Evolutionary conservation across 768 basidiomycete species (phyloP).

Genomic region (Coprinopsis sp.): DNA sequence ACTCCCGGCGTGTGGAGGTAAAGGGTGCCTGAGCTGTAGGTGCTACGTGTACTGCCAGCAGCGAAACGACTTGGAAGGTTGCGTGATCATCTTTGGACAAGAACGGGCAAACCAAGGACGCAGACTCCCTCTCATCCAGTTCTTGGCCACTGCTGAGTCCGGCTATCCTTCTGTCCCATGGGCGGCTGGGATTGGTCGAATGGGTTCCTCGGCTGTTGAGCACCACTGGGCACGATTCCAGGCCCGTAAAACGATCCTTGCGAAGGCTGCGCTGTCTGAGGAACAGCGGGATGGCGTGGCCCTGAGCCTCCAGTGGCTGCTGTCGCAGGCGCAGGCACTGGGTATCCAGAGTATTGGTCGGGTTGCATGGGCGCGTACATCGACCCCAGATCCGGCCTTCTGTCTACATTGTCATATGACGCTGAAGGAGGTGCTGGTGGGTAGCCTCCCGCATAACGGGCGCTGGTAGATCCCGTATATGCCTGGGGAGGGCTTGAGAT

Average conservation of each 20-base stretch:
- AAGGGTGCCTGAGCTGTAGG: too few species aligned
- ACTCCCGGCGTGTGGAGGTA: too few species aligned
- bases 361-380: constrained; percentile 83
- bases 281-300: too few species aligned
- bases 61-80: too few species aligned
- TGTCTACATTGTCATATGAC: constrained; percentile 57
- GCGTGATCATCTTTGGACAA: too few species aligned
- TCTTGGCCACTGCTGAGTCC: too few species aligned
- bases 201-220: constrained; percentile 39
- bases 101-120: too few species aligned
- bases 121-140: too few species aligned
- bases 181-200: constrained; percentile 20
- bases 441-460: constrained; percentile 59
- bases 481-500: constrained; percentile 76
- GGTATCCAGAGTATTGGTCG: constrained; percentile 65
- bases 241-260: constrained; percentile 69
- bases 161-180: too few species aligned
- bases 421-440: constrained; percentile 16
- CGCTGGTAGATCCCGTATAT: constrained; percentile 47
- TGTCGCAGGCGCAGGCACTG: constrained; percentile 30
- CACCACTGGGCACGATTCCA: constrained; percentile 48
- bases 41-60: too few species aligned
- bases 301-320: too few species aligned
- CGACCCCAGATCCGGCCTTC: constrained; percentile 59
- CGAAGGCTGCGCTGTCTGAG: constrained; percentile 45